A percentile compares a stretch with the other conserved stretches of the same genome.
phyloP scores from a whole-genome alignment of 805 yeast species.

The Kluyveromyces nonfermentans region DNA sequence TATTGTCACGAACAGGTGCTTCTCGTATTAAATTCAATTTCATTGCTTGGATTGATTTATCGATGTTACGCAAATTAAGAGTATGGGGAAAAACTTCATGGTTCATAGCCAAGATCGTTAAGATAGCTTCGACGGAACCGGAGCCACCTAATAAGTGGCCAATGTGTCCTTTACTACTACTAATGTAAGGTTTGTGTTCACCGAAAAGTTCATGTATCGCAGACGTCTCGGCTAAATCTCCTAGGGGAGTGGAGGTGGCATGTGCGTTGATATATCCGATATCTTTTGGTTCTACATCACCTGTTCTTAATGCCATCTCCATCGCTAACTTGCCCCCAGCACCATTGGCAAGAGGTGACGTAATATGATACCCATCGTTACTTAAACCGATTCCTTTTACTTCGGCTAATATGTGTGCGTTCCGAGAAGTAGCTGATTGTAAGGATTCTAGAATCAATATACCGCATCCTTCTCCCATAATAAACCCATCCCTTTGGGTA shows the following conservation, averaged over 20 bases:
- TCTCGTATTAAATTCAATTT: conserved; percentile 51
- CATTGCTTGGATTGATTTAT: conserved; percentile 30
- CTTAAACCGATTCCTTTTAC: conserved; percentile 81
- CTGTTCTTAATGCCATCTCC: conserved; percentile 57
- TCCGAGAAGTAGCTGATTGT: conserved; percentile 62
- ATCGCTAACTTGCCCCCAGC: conserved; percentile 79
- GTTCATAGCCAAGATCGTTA: conserved; percentile 59
- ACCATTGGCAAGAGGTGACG: conserved; percentile 80
- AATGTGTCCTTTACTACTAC: conserved; percentile 84
- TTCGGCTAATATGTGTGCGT: conserved; percentile 68
- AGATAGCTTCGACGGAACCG: conserved; percentile 86
- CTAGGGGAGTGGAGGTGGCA: conserved; percentile 86
- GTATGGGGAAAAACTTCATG: conserved; percentile 67
- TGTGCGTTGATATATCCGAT: conserved; percentile 88
- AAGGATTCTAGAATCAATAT: conserved; percentile 65
- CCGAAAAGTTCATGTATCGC: conserved; percentile 55
- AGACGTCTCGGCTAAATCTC: conserved; percentile 77
- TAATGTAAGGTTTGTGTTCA: conserved; percentile 36
- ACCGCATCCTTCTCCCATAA: conserved; percentile 89
- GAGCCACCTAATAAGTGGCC: conserved; percentile 97
- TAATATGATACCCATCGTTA: conserved; percentile 88
- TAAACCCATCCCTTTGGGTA: conserved; percentile 69
- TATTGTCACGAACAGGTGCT: conserved; percentile 30
- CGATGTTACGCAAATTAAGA: conserved; percentile 49
- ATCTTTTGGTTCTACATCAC: conserved; percentile 36